Evolutionary conservation across 75 land plant genomes (phyloP), one percentile per base, ranked within the genome.

Genomic region (Sequoiadendron giganteum): DNA sequence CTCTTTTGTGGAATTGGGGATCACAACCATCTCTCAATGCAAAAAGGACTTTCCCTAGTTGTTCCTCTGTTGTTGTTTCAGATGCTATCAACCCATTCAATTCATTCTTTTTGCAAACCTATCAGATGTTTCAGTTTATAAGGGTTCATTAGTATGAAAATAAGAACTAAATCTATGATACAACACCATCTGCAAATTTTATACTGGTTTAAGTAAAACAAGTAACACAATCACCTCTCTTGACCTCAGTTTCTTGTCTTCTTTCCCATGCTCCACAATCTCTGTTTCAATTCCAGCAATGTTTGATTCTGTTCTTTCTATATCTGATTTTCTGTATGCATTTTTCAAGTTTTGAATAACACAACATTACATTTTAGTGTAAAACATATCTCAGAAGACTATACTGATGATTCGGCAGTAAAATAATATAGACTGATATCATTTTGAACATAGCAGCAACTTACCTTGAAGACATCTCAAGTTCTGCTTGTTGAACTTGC

Each of bases 21-120:
- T 85, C 32, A 42, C 13, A 65, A 72, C 49, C 54, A 16, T 85
- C 87, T 28, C n/a, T 86, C 48, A 88, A 36, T 48, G 49, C 87
- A 42, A 61, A 30, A 45, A 85, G 25, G 39, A 88, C 39, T 48
- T 72, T 85, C 3, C 40, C 30, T 43, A 88, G 32, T 86, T 85
- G 86, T 43, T 85, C 87, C n/a, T 49, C 75, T 10, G 77, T 45
- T 28, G 40, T 54, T 47, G 47, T 47, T 85, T 40, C 76, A 38
- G 45, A 85, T 45, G 48, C 77, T 28, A n/a, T 28, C 49, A 88
- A 68, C 15, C 28, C 39, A 48, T 88, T 54, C 21, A 88, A 76
- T 43, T 88, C 65, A 18, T 45, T 40, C 80, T 75, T 58, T 49
- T 73, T 45, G 16, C n/a, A 32, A 45, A 61, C 87, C 89, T 88